Evolutionary conservation across 1,284 basidiomycete species (phyloP).

Genomic region (Blastosporella zonata): DNA sequence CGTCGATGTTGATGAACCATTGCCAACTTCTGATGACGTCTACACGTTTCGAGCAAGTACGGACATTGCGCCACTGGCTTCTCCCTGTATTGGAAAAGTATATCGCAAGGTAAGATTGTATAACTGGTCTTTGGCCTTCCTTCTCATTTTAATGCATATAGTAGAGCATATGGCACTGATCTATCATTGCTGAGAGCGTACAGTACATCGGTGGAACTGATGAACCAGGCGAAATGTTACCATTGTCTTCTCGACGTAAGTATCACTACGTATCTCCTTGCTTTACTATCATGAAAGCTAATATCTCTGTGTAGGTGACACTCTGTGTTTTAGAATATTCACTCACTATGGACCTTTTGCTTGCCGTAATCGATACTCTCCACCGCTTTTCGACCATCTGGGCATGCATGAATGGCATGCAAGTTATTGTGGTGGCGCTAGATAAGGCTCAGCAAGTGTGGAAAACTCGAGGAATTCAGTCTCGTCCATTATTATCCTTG

Average conservation of each 20-base stretch:
- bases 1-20: conserved; percentile 37
- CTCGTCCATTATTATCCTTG: conserved; percentile 56
- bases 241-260: conserved; percentile 65
- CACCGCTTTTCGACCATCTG: conserved; percentile 67
- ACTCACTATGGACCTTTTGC: conserved; percentile 48
- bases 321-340: conserved; percentile 53
- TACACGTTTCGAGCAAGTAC: conserved; percentile 67
- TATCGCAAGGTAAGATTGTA: conserved; percentile 40
- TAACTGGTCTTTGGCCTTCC: neutral
- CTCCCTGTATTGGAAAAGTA: conserved; percentile 59
- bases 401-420: conserved; percentile 70
- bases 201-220: conserved; percentile 54
- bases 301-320: conserved; percentile 48
- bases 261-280: conserved; percentile 6
- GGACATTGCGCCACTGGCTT: conserved; percentile 66
- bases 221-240: conserved; percentile 61
- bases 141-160: conserved; percentile 1
- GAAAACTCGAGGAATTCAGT: conserved; percentile 61
- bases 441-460: conserved; percentile 59
- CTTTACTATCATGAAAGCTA: neutral
- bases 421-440: conserved; percentile 54
- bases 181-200: conserved; percentile 47
- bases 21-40: conserved; percentile 49
- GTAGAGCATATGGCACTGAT: conserved; percentile 8
- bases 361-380: conserved; percentile 61